phyloP scores from a whole-genome alignment of 192 early-diverging fungal genomes.

The Rhizoclosmatium sp. region DNA sequence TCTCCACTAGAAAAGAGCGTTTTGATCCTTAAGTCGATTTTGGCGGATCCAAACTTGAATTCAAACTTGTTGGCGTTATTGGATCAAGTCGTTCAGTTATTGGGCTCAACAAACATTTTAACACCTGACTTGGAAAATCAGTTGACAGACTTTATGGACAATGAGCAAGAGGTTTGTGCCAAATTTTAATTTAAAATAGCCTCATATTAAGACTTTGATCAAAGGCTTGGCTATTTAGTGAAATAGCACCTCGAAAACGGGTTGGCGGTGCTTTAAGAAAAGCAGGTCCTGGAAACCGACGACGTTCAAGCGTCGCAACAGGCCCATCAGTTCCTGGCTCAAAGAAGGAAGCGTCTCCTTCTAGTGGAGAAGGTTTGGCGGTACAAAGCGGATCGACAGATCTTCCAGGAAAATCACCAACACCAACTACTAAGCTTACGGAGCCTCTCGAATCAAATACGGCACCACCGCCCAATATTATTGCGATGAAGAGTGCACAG shows the following conservation, averaged over 20 bases:
- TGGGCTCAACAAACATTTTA: slow-evolving; percentile 50
- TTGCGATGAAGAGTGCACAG: slow-evolving; percentile 7
- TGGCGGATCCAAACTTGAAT: slow-evolving; percentile 55
- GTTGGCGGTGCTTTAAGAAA: slow-evolving; percentile 26
- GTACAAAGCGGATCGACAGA: too few relatives aligned
- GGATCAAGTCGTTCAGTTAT: slow-evolving; percentile 44
- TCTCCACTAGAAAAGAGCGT: slow-evolving; percentile 62
- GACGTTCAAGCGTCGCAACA: slow-evolving; percentile 6
- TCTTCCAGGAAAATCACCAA: too few relatives aligned
- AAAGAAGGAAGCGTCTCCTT: neutral
- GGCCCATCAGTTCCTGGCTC: neutral
- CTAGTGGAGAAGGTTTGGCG: neutral
- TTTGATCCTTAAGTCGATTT: slow-evolving; percentile 50
- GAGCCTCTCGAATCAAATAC: neutral
- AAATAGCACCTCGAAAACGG: slow-evolving; percentile 52
- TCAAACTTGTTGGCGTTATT: slow-evolving; percentile 47
- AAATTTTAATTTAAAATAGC: neutral
- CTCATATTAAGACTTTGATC: neutral
- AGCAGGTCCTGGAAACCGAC: slow-evolving; percentile 16
- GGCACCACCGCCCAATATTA: slow-evolving; percentile 8
- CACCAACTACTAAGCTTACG: neutral
- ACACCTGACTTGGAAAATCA: slow-evolving; percentile 56
- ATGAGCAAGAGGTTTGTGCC: slow-evolving; percentile 55
- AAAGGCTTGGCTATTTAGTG: slow-evolving; percentile 60
- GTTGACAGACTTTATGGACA: slow-evolving; percentile 49